These are phyloP conservation scores for Tripterygium wilfordii DNA, from an alignment of 177 flowering plant species.

Conservation along the genomic window DNA sequence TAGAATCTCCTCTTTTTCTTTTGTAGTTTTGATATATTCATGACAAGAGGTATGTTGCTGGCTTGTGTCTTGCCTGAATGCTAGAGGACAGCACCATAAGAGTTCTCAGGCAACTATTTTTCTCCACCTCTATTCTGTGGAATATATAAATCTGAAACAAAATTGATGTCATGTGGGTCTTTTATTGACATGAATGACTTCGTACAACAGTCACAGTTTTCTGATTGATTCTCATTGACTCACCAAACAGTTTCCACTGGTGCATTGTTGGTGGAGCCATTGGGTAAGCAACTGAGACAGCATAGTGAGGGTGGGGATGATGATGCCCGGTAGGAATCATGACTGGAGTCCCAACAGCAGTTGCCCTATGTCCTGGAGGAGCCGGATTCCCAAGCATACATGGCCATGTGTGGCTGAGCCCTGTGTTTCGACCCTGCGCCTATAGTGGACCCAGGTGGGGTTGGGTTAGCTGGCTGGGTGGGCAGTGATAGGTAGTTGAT, in stretches of 20 bases:
- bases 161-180: too few relatives aligned
- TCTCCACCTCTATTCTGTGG: too few relatives aligned
- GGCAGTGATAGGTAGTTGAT: conserved; percentile 59
- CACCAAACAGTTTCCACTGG: conserved; percentile 24
- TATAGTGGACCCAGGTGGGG: conserved; percentile 9
- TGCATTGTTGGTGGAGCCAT: conserved; percentile 68
- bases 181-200: too few relatives aligned
- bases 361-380: conserved; percentile 48
- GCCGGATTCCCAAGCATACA: conserved; percentile 73
- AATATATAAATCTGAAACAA: too few relatives aligned
- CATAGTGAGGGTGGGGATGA: conserved; percentile 47
- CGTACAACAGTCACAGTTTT: too few relatives aligned
- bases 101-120: too few relatives aligned
- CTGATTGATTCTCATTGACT: too few relatives aligned
- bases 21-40: too few relatives aligned
- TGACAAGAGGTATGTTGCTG: too few relatives aligned
- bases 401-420: conserved; percentile 32
- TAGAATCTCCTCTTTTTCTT: too few relatives aligned
- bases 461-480: conserved; percentile 40
- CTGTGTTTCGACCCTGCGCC: conserved; percentile 38
- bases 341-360: conserved; percentile 87
- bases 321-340: conserved; percentile 56
- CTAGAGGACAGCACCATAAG: too few relatives aligned
- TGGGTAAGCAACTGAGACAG: conserved; percentile 68
- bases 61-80: too few relatives aligned